These are phyloP conservation scores for Diaporthe australafricana DNA, from an alignment of 2,329 filamentous ascomycete genomes.

Conservation along the genomic window DNA sequence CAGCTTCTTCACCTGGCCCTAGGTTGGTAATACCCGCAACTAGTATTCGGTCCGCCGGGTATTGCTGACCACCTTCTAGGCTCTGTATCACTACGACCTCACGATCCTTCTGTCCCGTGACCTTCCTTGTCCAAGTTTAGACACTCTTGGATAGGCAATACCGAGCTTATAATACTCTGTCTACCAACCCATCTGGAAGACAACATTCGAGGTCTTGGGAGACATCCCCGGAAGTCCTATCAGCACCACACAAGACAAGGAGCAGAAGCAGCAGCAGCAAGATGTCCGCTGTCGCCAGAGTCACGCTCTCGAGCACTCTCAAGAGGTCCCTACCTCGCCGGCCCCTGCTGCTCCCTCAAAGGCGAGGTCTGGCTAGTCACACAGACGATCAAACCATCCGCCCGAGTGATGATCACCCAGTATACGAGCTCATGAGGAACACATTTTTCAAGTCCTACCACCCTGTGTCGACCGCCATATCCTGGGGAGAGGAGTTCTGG, in stretches of 20 bases:
- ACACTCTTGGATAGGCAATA: neutral
- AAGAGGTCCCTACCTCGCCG: neutral
- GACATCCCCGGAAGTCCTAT: too few species aligned
- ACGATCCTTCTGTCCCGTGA: neutral
- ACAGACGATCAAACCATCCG: neutral
- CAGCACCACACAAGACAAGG: too few species aligned
- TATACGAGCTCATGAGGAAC: neutral
- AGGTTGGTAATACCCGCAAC: neutral
- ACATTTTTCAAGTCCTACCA: neutral
- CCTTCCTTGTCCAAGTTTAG: too few species aligned
- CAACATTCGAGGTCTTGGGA: neutral
- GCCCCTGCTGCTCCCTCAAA: neutral
- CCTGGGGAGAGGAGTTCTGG: slow-evolving; percentile 58
- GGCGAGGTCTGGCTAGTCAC: neutral
- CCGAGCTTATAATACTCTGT: accelerated
- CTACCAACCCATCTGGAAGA: neutral
- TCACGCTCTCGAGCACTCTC: neutral
- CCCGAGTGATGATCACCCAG: neutral
- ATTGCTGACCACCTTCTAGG: neutral
- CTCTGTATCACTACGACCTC: neutral
- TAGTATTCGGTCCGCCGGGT: neutral
- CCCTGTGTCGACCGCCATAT: neutral
- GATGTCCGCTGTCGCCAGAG: neutral
- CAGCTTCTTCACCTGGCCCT: neutral
- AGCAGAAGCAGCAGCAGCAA: accelerated